Evolutionary conservation across 345 rosid genomes (phyloP).

Genomic region (Gossypium longicalyx): DNA sequence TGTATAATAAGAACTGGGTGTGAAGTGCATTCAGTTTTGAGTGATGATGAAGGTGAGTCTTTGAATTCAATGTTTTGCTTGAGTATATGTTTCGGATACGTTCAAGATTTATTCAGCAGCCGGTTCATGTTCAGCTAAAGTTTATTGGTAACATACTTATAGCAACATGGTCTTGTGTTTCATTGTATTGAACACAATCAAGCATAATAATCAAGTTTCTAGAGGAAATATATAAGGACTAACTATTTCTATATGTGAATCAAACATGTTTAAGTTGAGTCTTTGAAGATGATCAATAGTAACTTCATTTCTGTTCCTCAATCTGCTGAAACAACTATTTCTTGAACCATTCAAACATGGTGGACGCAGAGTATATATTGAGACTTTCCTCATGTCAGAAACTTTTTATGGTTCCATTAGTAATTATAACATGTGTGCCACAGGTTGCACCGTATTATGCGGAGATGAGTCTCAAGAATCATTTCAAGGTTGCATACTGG

Average conservation of each 20-base stretch:
- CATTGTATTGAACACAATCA: not conserved
- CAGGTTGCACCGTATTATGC: constrained; percentile 48
- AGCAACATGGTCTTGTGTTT: not conserved
- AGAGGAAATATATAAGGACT: not conserved
- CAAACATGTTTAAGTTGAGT: too few relatives aligned
- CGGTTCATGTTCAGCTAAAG: too few relatives aligned
- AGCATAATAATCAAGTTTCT: not conserved
- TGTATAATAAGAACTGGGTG: constrained; percentile 59
- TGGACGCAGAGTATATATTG: too few relatives aligned
- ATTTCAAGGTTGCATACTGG: constrained; percentile 50
- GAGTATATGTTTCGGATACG: not conserved
- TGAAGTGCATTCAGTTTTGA: constrained; percentile 46
- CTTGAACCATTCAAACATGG: too few relatives aligned
- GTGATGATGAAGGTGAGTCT: constrained; percentile 40
- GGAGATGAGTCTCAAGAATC: constrained; percentile 46
- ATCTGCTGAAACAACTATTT: too few relatives aligned
- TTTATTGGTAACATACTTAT: not conserved
- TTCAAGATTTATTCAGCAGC: not conserved
- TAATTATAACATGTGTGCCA: not conserved
- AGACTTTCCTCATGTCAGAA: not conserved
- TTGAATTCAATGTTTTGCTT: not conserved
- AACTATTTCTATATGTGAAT: too few relatives aligned
- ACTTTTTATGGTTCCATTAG: not conserved
- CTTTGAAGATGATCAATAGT: too few relatives aligned
- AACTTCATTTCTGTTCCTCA: too few relatives aligned